phyloP scores from a whole-genome alignment of 768 basidiomycete genomes.

The Boletus bicolor region DNA sequence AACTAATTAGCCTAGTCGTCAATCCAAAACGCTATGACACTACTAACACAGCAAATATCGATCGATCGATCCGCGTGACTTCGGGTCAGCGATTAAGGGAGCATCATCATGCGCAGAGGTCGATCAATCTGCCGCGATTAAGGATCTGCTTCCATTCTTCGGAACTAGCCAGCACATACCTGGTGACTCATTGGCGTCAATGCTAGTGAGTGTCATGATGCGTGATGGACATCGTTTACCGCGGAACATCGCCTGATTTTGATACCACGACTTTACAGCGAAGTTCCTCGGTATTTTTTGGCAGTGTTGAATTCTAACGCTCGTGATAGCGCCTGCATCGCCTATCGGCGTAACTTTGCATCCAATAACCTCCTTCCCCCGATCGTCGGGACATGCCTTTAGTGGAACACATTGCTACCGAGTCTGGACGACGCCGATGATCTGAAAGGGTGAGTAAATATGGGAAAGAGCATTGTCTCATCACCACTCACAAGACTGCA shows the following conservation, averaged over 20 bases:
- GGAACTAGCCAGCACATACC: neutral
- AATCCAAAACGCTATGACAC: too few relatives aligned
- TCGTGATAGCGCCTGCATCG: neutral
- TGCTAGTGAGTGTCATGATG: neutral
- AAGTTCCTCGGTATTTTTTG: neutral
- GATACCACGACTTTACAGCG: neutral
- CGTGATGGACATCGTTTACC: neutral
- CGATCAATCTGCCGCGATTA: too few relatives aligned
- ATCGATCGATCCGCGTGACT: too few relatives aligned
- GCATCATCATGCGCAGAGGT: too few relatives aligned
- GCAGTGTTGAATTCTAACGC: neutral
- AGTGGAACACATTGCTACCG: neutral
- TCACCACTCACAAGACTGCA: neutral
- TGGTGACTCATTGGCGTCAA: neutral
- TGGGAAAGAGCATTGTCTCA: neutral
- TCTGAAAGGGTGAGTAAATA: neutral
- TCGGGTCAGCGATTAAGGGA: too few relatives aligned
- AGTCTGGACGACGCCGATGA: neutral
- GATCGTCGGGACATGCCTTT: neutral
- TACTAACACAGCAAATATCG: too few relatives aligned
- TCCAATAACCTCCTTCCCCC: neutral
- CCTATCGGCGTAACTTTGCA: neutral
- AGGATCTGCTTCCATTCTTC: too few relatives aligned
- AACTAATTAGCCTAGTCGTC: too few relatives aligned
- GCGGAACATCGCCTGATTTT: neutral